These are phyloP conservation scores for Cercophora scortea DNA, from an alignment of 495 filamentous ascomycete genomes.

Conservation along the genomic window DNA sequence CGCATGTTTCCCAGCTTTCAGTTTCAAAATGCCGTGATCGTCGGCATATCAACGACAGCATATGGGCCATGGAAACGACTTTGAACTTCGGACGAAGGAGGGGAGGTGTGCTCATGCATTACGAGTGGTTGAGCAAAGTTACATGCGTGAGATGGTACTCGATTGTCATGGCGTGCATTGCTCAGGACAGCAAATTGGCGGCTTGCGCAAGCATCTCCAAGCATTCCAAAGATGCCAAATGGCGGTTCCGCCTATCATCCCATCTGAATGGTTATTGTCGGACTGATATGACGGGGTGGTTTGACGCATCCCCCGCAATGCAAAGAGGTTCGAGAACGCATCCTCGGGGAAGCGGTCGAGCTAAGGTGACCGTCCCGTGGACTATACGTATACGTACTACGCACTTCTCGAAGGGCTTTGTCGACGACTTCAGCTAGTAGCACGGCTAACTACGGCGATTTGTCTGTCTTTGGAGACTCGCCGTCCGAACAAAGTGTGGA, in stretches of 20 bases:
- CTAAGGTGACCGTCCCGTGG: background rate
- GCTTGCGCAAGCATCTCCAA: background rate
- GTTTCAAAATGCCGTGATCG: background rate
- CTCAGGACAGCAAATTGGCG: background rate
- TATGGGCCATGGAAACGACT: background rate
- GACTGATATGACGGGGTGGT: background rate
- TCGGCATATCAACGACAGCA: background rate
- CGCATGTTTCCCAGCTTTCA: background rate
- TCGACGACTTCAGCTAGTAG: too few species aligned
- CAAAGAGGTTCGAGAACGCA: conserved; percentile 5
- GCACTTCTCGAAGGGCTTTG: too few species aligned
- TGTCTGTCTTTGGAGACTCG: too few species aligned
- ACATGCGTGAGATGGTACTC: background rate
- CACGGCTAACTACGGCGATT: too few species aligned
- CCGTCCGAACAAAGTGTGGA: too few species aligned
- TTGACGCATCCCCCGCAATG: conserved; percentile 6
- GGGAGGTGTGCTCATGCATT: background rate
- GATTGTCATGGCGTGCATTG: conserved; percentile 3
- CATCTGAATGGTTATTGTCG: conserved; percentile 2
- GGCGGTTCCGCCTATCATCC: conserved; percentile 11
- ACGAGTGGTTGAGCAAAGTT: background rate
- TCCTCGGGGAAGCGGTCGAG: background rate
- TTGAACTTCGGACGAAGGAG: background rate
- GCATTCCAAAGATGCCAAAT: conserved; percentile 2
- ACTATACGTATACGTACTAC: too few species aligned